Base-by-base conservation (phyloP, 257 asterid species). In the Forsythia suspensa region DNA sequence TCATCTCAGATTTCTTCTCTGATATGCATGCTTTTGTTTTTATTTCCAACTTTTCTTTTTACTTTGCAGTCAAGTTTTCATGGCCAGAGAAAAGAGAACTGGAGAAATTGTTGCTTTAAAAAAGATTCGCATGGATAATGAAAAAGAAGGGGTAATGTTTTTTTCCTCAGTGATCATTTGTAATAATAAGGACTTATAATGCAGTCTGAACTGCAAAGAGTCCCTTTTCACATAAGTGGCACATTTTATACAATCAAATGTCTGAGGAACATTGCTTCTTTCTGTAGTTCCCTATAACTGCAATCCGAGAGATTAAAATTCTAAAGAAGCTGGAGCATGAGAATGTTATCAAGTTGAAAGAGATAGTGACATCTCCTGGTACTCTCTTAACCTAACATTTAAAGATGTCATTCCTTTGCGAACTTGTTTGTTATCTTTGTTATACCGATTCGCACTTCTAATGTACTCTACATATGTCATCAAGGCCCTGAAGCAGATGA, bases 81-180 rank as follows among this genome's bases (percentile, higher is more conserved):
- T 90, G 97, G 99, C 98, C 67, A 91, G 79, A 87, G 99, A 95
- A 77, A 93, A 86, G 85, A 76, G 71, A 78, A 88, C 97, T 67
- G 98, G 98, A 77, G 97, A 95, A 86, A 83, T 95, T 81, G 99
- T 95, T 38, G 99, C 98, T 84, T 87, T 95, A 73, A 95, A 95
- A 83, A 95, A 91, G 94, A 91, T 95, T 79, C 95, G 99, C 70
- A 95, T 95, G 99, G 99, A 95, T 87, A 95, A 95, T 39, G 98
- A 93, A 77, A 95, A 91, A 82, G 99, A 95, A 88, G 98, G 98
- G 97, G 99, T 95, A 93, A 80, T 57, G 40, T 76, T 80, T 79
- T 76, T 76, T 73, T 80, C 78, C 80, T 48, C 74, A 24, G 34
- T n/a, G 57, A 63, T 69, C 29, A 5, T 21, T 21, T 72, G 63